Evolutionary conservation across 2,329 filamentous ascomycete genomes (phyloP), one percentile per base, ranked within the genome.

Genomic region (Celoporthe dispersa): DNA sequence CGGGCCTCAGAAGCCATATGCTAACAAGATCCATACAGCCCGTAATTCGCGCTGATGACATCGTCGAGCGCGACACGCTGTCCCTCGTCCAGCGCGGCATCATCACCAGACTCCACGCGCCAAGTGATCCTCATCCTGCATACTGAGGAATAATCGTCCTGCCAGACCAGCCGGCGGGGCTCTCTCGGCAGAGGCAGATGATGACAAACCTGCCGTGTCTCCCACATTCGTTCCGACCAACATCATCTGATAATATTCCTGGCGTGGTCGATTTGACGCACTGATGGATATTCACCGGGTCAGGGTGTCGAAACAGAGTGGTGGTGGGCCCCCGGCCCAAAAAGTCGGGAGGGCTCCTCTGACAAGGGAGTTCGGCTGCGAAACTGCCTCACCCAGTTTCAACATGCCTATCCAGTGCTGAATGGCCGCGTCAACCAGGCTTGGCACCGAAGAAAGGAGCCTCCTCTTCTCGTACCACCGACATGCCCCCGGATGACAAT

Each of bases 1-100:
- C 11, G 14, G 6, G 14, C 25, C 41, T 37, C 22, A 14, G n/a
- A n/a, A 35, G 22, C 1, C 11, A 1, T 7, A 22, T 64, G 41
- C 67, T 70, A 51, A 71, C 25, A n/a, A 41, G 1, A 48, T 19
- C 12, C 44, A 14, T 25, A 14, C n/a, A 70, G 69, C 67, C 39
- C n/a, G 39, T 70, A 11, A 44, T 70, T 3, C 70, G 70, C 28
- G 59, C 70, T 16, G 70, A 71, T 33, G 70, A 71, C 31, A 64
- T 71, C 16, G 60, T 71, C 5, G 70, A 64, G 33, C 70, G 70
- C 22, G 67, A 69, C 25, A 62, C 64, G 6, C 11, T 71, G 53
- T 69, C 70, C 6, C 44, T 53, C 25, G 28, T 64, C n/a, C 44
- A 64, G 31, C 67, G 64, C 33, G 64, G 70, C 25, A n/a, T 63